phyloP scores from a whole-genome alignment of 768 basidiomycete genomes.

The Suillus discolor region DNA sequence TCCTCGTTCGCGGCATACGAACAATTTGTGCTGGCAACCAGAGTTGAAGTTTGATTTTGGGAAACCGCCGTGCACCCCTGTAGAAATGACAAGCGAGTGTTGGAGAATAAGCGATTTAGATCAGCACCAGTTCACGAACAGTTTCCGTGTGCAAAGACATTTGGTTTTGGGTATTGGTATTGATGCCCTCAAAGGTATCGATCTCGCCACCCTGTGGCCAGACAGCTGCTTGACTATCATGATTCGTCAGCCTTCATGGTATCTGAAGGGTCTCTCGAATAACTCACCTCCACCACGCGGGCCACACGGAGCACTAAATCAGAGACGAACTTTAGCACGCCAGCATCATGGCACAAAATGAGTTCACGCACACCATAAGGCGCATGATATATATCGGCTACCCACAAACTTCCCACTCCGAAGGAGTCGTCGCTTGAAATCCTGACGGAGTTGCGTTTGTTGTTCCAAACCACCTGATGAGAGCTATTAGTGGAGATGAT shows the following conservation, averaged over 20 bases:
- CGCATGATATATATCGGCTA: conserved; percentile 64
- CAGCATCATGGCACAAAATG: conserved; percentile 5
- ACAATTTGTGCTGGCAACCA: conserved; percentile 62
- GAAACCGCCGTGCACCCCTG: conserved; percentile 56
- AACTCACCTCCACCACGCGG: conserved; percentile 53
- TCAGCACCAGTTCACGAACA: conserved; percentile 29
- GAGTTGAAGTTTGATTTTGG: conserved; percentile 51
- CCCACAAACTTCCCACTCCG: conserved; percentile 63
- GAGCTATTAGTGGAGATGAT: conserved; percentile 3
- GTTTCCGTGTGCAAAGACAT: conserved; percentile 74
- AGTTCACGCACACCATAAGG: conserved; percentile 56
- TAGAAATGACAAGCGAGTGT: neutral
- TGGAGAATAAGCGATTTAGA: conserved; percentile 5
- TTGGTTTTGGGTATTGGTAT: conserved; percentile 63
- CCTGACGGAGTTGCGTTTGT: conserved; percentile 72
- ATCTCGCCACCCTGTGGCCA: conserved; percentile 76
- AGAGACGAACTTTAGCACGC: conserved; percentile 9
- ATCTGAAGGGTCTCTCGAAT: neutral
- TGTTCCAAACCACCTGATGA: conserved; percentile 36
- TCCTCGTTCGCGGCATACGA: conserved; percentile 56
- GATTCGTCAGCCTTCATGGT: neutral
- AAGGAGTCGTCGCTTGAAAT: conserved; percentile 59
- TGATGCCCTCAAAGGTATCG: conserved; percentile 85
- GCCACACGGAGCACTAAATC: conserved; percentile 70
- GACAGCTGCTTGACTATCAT: conserved; percentile 45